phyloP scores from a whole-genome alignment of 495 filamentous ascomycete genomes.

The Xylaria grammica region DNA sequence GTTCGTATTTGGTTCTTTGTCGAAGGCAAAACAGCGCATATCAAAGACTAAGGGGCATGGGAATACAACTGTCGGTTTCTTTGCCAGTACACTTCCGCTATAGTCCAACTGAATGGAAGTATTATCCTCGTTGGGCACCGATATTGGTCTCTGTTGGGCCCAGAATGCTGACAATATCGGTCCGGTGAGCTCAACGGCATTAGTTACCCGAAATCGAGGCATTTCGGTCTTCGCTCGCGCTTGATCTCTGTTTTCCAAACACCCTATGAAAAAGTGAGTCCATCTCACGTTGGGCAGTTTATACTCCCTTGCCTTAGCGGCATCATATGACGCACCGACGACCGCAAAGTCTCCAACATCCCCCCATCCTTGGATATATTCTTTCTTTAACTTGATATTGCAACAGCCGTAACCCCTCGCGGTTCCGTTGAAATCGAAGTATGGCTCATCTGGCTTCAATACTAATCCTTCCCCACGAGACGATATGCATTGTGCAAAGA shows the following conservation, averaged over 20 bases:
- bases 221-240: conserved; percentile 55
- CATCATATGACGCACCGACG: conserved; percentile 71
- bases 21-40: conserved; percentile 54
- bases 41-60: conserved; percentile 49
- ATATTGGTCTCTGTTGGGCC: conserved; percentile 40
- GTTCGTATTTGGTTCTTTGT: conserved; percentile 46
- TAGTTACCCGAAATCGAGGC: conserved; percentile 69
- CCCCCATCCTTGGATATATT: conserved; percentile 80
- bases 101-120: conserved; percentile 40
- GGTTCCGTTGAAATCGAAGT: conserved; percentile 62
- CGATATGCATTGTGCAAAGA: conserved; percentile 69
- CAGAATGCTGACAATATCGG: conserved; percentile 41
- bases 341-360: conserved; percentile 83
- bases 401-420: conserved; percentile 47
- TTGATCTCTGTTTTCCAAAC: conserved; percentile 73
- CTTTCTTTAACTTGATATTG: conserved; percentile 88
- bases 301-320: conserved; percentile 58
- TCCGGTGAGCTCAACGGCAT: conserved; percentile 49
- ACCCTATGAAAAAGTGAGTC: conserved; percentile 82
- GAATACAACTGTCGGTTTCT: conserved; percentile 45
- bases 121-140: conserved; percentile 38
- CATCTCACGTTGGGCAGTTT: conserved; percentile 60
- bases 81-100: conserved; percentile 23
- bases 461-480: conserved; percentile 75
- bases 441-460: conserved; percentile 81